Conservation (phyloP, 306 rosid genomes). For the Cicer bijugum region DNA sequence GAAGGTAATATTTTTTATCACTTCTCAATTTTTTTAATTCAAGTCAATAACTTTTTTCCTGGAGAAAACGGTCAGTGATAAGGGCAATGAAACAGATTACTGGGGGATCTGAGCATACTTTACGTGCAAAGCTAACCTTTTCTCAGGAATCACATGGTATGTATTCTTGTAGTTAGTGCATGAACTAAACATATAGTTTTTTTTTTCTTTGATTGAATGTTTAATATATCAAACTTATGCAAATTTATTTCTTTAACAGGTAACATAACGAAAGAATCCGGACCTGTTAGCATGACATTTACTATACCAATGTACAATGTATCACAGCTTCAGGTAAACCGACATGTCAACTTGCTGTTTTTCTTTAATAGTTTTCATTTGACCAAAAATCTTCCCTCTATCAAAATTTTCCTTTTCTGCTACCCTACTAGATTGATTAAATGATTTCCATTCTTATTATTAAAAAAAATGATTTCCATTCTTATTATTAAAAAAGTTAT, state of each 20-base stretch:
- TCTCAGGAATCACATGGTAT: constrained; percentile 75
- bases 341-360: constrained; percentile 21
- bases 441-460: neutral
- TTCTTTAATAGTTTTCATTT: constrained; percentile 31
- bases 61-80: constrained; percentile 47
- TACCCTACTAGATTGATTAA: constrained; percentile 31
- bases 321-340: constrained; percentile 78
- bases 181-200: constrained; percentile 31
- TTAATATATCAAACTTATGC: constrained; percentile 37
- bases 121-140: constrained; percentile 80
- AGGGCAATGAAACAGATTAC: constrained; percentile 60
- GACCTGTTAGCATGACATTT: constrained; percentile 91
- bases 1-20: constrained; percentile 60
- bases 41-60: constrained; percentile 10
- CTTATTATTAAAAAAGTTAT: neutral
- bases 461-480: neutral
- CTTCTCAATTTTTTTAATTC: constrained; percentile 8
- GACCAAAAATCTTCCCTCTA: constrained; percentile 8
- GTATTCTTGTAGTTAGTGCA: constrained; percentile 19
- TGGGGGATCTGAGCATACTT: constrained; percentile 81
- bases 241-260: constrained; percentile 54
- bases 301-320: constrained; percentile 83
- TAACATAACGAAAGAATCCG: constrained; percentile 76
- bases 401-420: constrained; percentile 3
- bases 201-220: constrained; percentile 24